Evolutionary conservation across 192 early-diverging fungal genomes (phyloP).

Genomic region (Entophlyctis luteolus): DNA sequence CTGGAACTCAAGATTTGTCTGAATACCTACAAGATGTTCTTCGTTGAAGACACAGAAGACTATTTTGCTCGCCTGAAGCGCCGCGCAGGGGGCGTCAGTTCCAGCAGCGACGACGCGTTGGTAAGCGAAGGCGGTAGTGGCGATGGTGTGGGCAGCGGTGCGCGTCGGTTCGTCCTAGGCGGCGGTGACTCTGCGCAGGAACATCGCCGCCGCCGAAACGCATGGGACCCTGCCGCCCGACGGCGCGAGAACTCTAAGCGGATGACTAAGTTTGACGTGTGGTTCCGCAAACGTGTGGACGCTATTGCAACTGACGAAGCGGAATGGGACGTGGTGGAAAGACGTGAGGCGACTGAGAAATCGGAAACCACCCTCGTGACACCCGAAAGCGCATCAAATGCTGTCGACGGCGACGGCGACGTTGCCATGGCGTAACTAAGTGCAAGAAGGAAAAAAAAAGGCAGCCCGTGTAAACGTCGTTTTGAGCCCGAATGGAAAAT

Average conservation of each 20-base stretch:
- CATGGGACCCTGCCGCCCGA: not conserved
- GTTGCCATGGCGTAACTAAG: too few relatives aligned
- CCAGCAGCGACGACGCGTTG: not conserved
- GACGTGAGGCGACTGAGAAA: not conserved
- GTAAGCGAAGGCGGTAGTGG: not conserved
- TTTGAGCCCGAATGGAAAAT: too few relatives aligned
- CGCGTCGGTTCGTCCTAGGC: too few relatives aligned
- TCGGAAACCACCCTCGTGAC: too few relatives aligned
- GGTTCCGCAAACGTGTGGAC: conserved; percentile 4
- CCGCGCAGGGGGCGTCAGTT: not conserved
- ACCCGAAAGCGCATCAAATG: too few relatives aligned
- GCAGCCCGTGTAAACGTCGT: not conserved
- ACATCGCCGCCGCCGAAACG: not conserved
- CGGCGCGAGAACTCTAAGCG: not conserved
- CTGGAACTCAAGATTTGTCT: conserved; percentile 95
- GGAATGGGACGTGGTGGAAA: conserved; percentile 18
- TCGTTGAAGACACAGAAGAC: conserved; percentile 91
- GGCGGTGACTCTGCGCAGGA: not conserved
- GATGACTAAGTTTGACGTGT: not conserved
- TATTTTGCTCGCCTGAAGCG: conserved; percentile 55
- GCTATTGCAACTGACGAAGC: conserved; percentile 16
- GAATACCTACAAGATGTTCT: conserved; percentile 98
- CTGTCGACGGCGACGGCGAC: too few relatives aligned
- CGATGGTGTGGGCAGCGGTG: not conserved
- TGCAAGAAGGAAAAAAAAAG: not conserved